Base-by-base conservation (phyloP, 139 green algal genomes). In the Limnomonas spitsbergensis region DNA sequence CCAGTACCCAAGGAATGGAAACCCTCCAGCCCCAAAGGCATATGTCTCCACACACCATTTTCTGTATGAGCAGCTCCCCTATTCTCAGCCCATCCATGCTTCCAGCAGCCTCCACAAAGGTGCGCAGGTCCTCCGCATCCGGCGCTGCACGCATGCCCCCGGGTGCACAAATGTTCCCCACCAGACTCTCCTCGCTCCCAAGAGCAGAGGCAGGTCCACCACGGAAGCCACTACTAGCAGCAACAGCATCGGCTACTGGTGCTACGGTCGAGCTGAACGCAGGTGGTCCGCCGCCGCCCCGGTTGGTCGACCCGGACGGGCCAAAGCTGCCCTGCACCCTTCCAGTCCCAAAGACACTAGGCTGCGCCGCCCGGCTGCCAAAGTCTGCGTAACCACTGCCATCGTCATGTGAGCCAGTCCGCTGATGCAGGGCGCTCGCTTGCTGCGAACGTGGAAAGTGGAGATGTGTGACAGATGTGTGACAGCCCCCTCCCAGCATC, bases 61-160 rank as follows among this genome's bases (percentile, higher is more conserved):
- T 93, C 3, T 78, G 56, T 9, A 87, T 77, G 71, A 96, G 84
- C 68, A 91, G 80, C 54, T 89, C 81, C 26, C 82, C 91, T 3
- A 95, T 75, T 1, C 29, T 68, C 35, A 85, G 69, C 1, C 91
- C 92, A 66, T 94, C 90, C 78, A 92, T 81, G 40, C 38, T 81
- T 38, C 84, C 85, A 20, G 82, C 52, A 3, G 66, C 81, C 72
- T 91, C 88, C 73, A 94, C 89, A 83, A 96, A 96, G 4, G 83
- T 67, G 0, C 81, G 77, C 76, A 95, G 79, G 52, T 94, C 90
- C 1, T 88, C 87, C 27, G 80, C 32, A 36, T 82, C 75, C 0
- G 91, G 91, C 38, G 84, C 78, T 2, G 90, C 83, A 2, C 92
- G 80, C 61, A 95, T 56, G n/a, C 92, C 91, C 1, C 1, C 86